Base-by-base conservation (phyloP, 352 stramenopile species). In the Phytophthora tentaculata region DNA sequence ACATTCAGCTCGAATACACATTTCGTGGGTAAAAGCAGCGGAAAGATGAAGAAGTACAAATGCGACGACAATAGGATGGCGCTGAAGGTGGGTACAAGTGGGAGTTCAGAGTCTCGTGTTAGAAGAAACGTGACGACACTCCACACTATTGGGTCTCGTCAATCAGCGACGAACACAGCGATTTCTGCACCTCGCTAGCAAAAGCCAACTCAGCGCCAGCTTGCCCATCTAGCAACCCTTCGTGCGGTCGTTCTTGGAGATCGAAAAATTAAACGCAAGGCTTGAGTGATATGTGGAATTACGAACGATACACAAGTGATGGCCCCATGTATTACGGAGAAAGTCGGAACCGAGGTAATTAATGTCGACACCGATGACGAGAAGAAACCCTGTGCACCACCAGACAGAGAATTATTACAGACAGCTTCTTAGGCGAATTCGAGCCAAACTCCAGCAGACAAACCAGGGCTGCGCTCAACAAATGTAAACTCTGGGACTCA, bases 181-280 rank as follows among this genome's bases (percentile, higher is more conserved):
- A 61, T 16, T 61, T 54, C 17, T 65, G 55, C 17, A 56, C 43
- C 1, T 65, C 39, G 2, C 56, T 52, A 12, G 48, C 49, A 4
- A 56, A 56, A 6, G n/a, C 54, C 55, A 9, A 65, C 56, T 1
- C 5, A 56, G 19, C 37, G 37, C 1, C 55, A 61, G 19, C 32
- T 65, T 2, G 1, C 24, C 5, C 16, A 32, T 0, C 5, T 65
- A 4, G 19, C 48, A 1, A 65, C 55, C 0, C 58, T 70, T 55
- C 24, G 32, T 8, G 32, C 47, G 5, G 47, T 13, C 16, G 47
- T 39, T 5, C 49, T 44, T 45, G 29, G 41, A 12, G 54, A 61
- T 20, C 13, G 3, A 2, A 53, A n/a, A 5, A 16, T 59, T 2
- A 61, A 61, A 13, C 13, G 54, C 0, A 64, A 60, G 26, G 19